Percentiles rank a stretch among this genome's conserved stretches.
Conservation (phyloP, 2,329 filamentous ascomycete genomes). For the Polychaeton citri region DNA sequence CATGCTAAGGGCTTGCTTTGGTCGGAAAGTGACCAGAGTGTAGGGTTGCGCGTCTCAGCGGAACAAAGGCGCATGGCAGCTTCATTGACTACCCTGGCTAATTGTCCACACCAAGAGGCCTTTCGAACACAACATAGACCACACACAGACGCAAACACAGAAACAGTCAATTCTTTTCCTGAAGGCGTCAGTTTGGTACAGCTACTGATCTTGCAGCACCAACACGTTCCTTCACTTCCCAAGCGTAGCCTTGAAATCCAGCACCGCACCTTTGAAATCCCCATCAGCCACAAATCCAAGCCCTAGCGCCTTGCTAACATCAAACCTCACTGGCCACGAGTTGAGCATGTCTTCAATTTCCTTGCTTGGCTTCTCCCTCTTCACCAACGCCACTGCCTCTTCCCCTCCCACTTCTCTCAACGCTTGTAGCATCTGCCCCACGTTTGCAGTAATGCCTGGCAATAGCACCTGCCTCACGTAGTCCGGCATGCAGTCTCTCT, state of each 20-base stretch:
- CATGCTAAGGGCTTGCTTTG: too few species aligned
- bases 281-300: slow-evolving; percentile 41
- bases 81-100: too few species aligned
- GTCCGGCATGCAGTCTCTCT: slow-evolving; percentile 34
- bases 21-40: too few species aligned
- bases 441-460: slow-evolving; percentile 41
- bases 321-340: slow-evolving; percentile 44
- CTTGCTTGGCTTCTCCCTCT: slow-evolving; percentile 37
- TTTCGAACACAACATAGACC: too few species aligned
- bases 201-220: too few species aligned
- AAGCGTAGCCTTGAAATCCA: slow-evolving; percentile 26
- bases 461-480: slow-evolving; percentile 41
- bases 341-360: slow-evolving; percentile 40
- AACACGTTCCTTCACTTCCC: slow-evolving; percentile 11
- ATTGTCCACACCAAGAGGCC: too few species aligned
- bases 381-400: slow-evolving; percentile 37
- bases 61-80: too few species aligned
- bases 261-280: slow-evolving; percentile 32
- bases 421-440: slow-evolving; percentile 44
- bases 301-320: slow-evolving; percentile 40
- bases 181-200: too few species aligned
- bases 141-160: too few species aligned
- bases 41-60: too few species aligned
- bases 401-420: slow-evolving; percentile 42
- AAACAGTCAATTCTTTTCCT: too few species aligned